A percentile compares a stretch with the other conserved stretches of the same genome.
Evolutionary conservation across 2,329 filamentous ascomycete species (phyloP).

Genomic region (Paecilomyces sp.): DNA sequence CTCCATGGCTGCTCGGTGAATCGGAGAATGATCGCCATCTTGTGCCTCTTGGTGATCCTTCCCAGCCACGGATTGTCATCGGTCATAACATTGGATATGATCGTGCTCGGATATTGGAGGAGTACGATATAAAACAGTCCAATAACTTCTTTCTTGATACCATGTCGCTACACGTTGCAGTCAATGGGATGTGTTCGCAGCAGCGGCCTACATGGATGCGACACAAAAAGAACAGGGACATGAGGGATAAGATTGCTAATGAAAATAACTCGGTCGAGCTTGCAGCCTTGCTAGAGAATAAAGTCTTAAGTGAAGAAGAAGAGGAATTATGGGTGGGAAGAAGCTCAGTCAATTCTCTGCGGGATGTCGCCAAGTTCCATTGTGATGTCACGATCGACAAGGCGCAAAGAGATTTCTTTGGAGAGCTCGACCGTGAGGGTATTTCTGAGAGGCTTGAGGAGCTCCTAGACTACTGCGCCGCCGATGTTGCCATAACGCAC

Average conservation of each 20-base stretch:
- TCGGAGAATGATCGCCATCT: constrained; percentile 70
- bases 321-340: constrained; percentile 93
- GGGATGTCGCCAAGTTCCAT: constrained; percentile 95
- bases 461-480: constrained; percentile 87
- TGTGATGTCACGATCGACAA: constrained; percentile 90
- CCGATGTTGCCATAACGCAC: constrained; percentile 88
- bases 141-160: constrained; percentile 88
- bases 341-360: constrained; percentile 89
- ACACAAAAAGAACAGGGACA: constrained; percentile 81
- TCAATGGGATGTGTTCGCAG: constrained; percentile 97
- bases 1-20: constrained; percentile 86
- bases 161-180: constrained; percentile 95
- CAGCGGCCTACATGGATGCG: constrained; percentile 97
- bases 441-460: constrained; percentile 68
- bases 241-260: constrained; percentile 69
- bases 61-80: constrained; percentile 67
- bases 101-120: constrained; percentile 76
- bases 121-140: constrained; percentile 78
- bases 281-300: constrained; percentile 60
- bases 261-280: constrained; percentile 66
- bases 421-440: constrained; percentile 66
- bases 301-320: constrained; percentile 68
- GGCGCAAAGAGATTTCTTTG: constrained; percentile 76
- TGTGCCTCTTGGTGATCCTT: constrained; percentile 76
- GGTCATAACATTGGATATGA: constrained; percentile 97